These are phyloP conservation scores for Pterula multifida DNA, from an alignment of 1,284 basidiomycete species.

Conservation along the genomic window DNA sequence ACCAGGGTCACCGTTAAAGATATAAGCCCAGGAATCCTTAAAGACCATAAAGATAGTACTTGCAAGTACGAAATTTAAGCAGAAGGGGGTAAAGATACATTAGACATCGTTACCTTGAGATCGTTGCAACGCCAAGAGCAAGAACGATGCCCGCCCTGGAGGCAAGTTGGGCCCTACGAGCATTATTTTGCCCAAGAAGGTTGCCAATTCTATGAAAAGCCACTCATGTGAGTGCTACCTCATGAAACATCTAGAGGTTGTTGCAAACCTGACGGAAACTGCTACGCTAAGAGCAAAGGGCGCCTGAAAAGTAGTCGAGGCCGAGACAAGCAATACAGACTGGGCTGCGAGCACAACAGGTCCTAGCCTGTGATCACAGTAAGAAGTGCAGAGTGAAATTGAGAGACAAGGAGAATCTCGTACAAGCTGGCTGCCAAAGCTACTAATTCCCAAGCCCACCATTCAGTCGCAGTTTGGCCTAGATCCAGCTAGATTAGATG, in stretches of 20 bases:
- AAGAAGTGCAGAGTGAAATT: background rate
- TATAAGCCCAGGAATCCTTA: constrained; percentile 62
- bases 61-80: constrained; percentile 8
- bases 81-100: constrained; percentile 1
- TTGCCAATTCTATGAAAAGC: constrained; percentile 55
- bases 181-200: constrained; percentile 63
- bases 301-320: constrained; percentile 74
- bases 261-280: constrained; percentile 61
- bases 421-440: constrained; percentile 46
- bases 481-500: background rate
- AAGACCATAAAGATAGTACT: constrained; percentile 65
- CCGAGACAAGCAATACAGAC: constrained; percentile 62
- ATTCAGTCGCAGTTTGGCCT: constrained; percentile 62
- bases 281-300: constrained; percentile 77
- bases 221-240: background rate
- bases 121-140: constrained; percentile 39
- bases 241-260: background rate
- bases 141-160: constrained; percentile 53
- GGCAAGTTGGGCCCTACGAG: constrained; percentile 53
- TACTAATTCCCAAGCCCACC: constrained; percentile 88
- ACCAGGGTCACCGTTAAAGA: constrained; percentile 80
- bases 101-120: constrained; percentile 42
- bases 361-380: constrained; percentile 24
- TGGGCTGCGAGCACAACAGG: constrained; percentile 58
- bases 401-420: constrained; percentile 13